phyloP scores from a whole-genome alignment of 129 eudicot genomes.

The Lonicera japonica region DNA sequence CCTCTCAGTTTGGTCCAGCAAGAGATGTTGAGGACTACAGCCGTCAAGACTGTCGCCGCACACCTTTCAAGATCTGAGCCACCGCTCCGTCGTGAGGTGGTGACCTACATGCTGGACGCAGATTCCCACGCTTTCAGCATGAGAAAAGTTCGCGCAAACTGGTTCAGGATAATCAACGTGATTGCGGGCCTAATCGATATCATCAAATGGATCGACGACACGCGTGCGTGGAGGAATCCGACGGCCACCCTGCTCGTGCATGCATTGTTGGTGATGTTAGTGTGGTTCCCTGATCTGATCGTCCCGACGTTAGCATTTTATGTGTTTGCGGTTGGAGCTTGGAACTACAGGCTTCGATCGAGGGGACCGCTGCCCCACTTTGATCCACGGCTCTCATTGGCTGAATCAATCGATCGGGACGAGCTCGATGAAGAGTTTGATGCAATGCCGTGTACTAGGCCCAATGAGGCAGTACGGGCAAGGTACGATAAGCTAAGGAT shows the following conservation, averaged over 20 bases:
- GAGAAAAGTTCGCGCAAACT: slow-evolving; percentile 90
- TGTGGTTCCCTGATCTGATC: slow-evolving; percentile 92
- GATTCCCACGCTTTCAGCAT: slow-evolving; percentile 83
- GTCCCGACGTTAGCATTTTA: slow-evolving; percentile 79
- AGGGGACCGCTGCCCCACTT: slow-evolving; percentile 58
- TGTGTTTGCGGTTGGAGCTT: slow-evolving; percentile 65
- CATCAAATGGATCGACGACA: slow-evolving; percentile 72
- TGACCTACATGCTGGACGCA: slow-evolving; percentile 66
- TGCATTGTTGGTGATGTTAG: slow-evolving; percentile 76
- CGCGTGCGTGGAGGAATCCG: slow-evolving; percentile 83
- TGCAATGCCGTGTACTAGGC: slow-evolving; percentile 50
- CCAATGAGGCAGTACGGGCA: slow-evolving; percentile 60
- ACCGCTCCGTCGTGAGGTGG: slow-evolving; percentile 81
- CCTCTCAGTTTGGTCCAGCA: slow-evolving; percentile 79
- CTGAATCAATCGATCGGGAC: slow-evolving; percentile 59
- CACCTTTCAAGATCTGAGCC: slow-evolving; percentile 82
- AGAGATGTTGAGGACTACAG: slow-evolving; percentile 52
- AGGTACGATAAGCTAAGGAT: slow-evolving; percentile 81
- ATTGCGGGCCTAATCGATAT: slow-evolving; percentile 70
- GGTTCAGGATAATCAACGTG: slow-evolving; percentile 72
- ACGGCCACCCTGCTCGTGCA: slow-evolving; percentile 81
- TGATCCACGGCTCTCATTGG: slow-evolving; percentile 73
- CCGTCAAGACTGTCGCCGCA: slow-evolving; percentile 65
- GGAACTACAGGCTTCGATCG: slow-evolving; percentile 74
- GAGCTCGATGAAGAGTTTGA: slow-evolving; percentile 96